Evolutionary conservation across 2,329 filamentous ascomycete genomes (phyloP).

Genomic region (Sporothrix sp.): DNA sequence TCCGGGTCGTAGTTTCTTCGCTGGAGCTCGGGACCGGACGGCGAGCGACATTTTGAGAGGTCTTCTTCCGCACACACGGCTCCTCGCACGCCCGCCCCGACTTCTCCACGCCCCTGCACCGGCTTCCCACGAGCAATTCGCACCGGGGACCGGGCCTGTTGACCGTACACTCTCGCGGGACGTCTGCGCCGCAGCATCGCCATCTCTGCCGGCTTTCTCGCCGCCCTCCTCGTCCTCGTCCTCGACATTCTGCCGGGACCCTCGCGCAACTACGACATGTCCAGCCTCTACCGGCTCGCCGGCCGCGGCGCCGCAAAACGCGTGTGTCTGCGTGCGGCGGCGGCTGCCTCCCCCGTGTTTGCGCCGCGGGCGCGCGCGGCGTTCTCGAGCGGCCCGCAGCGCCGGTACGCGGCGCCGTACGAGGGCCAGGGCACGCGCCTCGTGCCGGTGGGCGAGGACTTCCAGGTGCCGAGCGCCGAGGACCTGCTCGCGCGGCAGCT

Average conservation of each 20-base stretch:
- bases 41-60: conserved; percentile 13
- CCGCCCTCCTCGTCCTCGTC: conserved; percentile 11
- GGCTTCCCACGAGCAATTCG: conserved; percentile 23
- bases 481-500: conserved; percentile 20
- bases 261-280: conserved; percentile 35
- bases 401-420: conserved; percentile 51
- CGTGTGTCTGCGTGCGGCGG: conserved; percentile 43
- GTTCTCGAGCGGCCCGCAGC: conserved; percentile 55
- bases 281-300: conserved; percentile 63
- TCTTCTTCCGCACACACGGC: conserved; percentile 8
- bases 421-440: conserved; percentile 49
- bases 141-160: conserved; percentile 22
- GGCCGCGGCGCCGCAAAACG: conserved; percentile 56
- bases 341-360: conserved; percentile 11
- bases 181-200: conserved; percentile 14
- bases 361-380: conserved; percentile 32
- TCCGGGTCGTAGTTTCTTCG: conserved; percentile 13
- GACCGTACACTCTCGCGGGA: background rate
- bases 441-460: conserved; percentile 55
- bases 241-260: too few relatives aligned
- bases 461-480: conserved; percentile 41
- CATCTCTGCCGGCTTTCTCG: conserved; percentile 1
- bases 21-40: conserved; percentile 19
- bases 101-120: background rate
- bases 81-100: background rate